Conservation (phyloP, 1,284 basidiomycete genomes). For the Cutaneotrichosporon mucoides region DNA sequence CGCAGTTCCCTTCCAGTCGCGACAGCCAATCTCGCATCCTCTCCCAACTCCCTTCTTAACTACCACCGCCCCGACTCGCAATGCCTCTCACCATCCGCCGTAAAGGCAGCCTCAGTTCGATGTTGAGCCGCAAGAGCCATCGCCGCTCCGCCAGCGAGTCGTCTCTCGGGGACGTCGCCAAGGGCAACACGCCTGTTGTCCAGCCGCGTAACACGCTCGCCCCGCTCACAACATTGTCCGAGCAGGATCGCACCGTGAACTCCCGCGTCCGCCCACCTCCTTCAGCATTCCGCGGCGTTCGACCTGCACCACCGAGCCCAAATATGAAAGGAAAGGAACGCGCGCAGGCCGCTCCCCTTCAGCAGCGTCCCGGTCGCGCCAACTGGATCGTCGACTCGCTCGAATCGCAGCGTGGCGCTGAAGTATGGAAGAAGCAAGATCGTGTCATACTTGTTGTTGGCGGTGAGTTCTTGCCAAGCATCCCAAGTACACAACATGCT, state of each 20-base stretch:
- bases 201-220: background rate
- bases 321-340: conserved; percentile 14
- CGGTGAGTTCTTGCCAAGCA: conserved; percentile 21
- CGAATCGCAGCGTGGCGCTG: conserved; percentile 24
- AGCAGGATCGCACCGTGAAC: background rate
- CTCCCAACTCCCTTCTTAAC: background rate
- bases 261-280: conserved; percentile 6
- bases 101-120: background rate
- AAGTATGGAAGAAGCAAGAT: conserved; percentile 24
- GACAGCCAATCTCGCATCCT: too few relatives aligned
- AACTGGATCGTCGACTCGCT: conserved; percentile 33
- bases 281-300: conserved; percentile 9
- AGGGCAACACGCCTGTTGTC: background rate
- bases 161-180: background rate
- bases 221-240: conserved; percentile 5
- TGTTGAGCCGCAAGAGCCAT: background rate
- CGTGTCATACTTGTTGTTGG: conserved; percentile 36
- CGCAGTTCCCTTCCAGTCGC: too few relatives aligned
- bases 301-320: background rate
- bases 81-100: conserved; percentile 3
- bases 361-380: conserved; percentile 11
- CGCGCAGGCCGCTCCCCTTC: background rate
- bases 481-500: background rate
- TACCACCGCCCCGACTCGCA: background rate
- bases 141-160: background rate